phyloP scores from a whole-genome alignment of 75 land plant genomes.

The Selaginella moellendorffii region DNA sequence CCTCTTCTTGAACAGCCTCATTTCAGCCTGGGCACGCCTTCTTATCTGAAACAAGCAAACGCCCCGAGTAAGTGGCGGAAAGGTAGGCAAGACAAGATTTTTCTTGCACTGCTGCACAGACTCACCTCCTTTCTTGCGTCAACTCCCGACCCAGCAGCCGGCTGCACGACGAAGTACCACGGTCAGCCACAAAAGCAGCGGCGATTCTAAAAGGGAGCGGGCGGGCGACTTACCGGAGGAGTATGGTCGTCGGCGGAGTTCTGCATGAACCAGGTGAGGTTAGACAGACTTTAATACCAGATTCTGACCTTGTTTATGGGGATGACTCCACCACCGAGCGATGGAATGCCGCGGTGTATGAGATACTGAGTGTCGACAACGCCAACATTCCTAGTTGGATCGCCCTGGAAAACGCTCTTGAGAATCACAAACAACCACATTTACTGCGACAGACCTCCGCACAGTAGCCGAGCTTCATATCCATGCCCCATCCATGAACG shows the following conservation, averaged over 20 bases:
- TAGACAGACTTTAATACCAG: neutral
- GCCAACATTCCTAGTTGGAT: slow-evolving; percentile 58
- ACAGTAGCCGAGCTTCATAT: slow-evolving; percentile 78
- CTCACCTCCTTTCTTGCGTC: too few species aligned
- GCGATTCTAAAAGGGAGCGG: neutral
- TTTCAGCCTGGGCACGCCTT: neutral
- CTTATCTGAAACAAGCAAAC: neutral
- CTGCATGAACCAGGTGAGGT: neutral
- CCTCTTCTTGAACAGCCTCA: neutral
- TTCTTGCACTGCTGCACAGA: neutral
- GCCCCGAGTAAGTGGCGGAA: too few species aligned
- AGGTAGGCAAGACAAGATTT: neutral
- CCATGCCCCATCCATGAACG: slow-evolving; percentile 81
- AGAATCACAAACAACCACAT: neutral
- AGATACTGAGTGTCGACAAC: slow-evolving; percentile 62
- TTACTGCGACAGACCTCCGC: slow-evolving; percentile 42
- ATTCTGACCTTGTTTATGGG: neutral
- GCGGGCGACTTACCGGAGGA: neutral
- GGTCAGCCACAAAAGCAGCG: neutral
- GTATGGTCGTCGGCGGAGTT: neutral
- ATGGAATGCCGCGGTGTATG: slow-evolving; percentile 51
- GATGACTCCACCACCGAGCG: slow-evolving; percentile 47
- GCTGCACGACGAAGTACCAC: neutral
- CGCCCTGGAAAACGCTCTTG: slow-evolving; percentile 37
- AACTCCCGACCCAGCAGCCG: neutral